Percentiles rank a stretch among this genome's conserved stretches.
These are phyloP conservation scores for Diaporthe ilicicola DNA, from an alignment of 2,329 filamentous ascomycete species.

Conservation along the genomic window DNA sequence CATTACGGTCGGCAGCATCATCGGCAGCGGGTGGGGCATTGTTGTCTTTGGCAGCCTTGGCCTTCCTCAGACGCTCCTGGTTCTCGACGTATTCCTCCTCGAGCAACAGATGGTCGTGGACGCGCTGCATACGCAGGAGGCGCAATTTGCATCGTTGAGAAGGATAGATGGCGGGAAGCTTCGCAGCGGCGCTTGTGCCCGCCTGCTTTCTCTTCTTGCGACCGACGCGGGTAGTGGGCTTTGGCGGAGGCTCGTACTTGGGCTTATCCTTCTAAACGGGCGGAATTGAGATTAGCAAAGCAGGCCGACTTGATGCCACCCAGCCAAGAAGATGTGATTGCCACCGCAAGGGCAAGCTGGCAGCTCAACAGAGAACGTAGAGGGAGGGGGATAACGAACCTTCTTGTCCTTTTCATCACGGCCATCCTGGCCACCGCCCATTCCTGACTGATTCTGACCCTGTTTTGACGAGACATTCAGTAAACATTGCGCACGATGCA, in stretches of 20 bases:
- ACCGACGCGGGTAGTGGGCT: conserved; percentile 94
- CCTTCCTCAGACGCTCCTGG: conserved; percentile 93
- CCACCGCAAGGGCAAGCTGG: not conserved
- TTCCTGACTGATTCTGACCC: conserved; percentile 88
- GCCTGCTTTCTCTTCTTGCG: conserved; percentile 98
- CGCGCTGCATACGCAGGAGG: conserved; percentile 96
- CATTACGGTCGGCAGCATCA: conserved; percentile 84
- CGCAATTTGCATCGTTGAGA: conserved; percentile 97
- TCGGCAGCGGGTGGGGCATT: conserved; percentile 71
- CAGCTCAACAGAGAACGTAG: not conserved
- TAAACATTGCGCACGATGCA: not conserved
- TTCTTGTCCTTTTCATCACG: conserved; percentile 95
- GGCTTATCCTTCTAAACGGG: conserved; percentile 91
- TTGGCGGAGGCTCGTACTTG: conserved; percentile 98
- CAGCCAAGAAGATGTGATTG: conserved; percentile 26
- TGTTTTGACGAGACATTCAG: conserved; percentile 46
- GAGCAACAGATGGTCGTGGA: conserved; percentile 95
- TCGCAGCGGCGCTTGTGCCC: conserved; percentile 92
- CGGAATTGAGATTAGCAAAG: conserved; percentile 31
- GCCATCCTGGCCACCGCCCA: conserved; percentile 77
- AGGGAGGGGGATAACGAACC: conserved; percentile 55
- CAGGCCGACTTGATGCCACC: not conserved
- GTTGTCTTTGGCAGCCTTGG: conserved; percentile 81
- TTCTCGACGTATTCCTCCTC: conserved; percentile 99
- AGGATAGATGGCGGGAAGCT: conserved; percentile 92